Percentiles rank a stretch among this genome's conserved stretches.
Evolutionary conservation across 106 monocot species (phyloP).

Genomic region (Dendrobium officinale): DNA sequence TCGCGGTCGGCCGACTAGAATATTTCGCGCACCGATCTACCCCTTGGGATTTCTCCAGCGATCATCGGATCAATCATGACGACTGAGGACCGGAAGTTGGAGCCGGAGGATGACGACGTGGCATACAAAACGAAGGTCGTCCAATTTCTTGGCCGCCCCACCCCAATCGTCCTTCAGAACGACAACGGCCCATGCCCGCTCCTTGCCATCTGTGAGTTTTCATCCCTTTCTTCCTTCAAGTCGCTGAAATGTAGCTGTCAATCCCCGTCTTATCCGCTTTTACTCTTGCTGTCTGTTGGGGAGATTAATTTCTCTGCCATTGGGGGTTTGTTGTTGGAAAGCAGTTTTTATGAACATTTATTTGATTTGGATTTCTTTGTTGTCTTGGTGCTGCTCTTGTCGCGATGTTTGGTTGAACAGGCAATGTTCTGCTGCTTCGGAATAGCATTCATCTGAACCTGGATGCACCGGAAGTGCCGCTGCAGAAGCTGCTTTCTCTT

Average conservation of each 20-base stretch:
- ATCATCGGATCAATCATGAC: constrained; percentile 6
- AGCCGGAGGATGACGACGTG: background rate
- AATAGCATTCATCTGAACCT: constrained; percentile 53
- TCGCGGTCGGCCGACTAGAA: background rate
- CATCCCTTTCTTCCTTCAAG: background rate
- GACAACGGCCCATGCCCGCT: constrained; percentile 98
- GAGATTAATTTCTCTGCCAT: background rate
- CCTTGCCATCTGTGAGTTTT: constrained; percentile 75
- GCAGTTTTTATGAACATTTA: background rate
- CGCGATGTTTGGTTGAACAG: constrained; percentile 19
- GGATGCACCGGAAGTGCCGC: constrained; percentile 62
- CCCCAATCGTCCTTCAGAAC: constrained; percentile 86
- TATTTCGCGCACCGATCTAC: background rate
- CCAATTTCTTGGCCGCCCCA: constrained; percentile 76
- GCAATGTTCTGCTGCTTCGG: constrained; percentile 76
- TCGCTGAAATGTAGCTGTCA: background rate
- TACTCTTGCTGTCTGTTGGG: background rate
- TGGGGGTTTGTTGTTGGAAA: background rate
- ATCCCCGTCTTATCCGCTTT: background rate
- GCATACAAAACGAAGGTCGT: constrained; percentile 84
- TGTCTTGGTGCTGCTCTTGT: constrained; percentile 1
- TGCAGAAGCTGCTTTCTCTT: constrained; percentile 67
- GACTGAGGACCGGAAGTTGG: constrained; percentile 1
- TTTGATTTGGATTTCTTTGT: background rate
- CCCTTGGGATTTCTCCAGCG: background rate